phyloP scores from a whole-genome alignment of 2,329 filamentous ascomycete species.

The Endocalyx cinctus region DNA sequence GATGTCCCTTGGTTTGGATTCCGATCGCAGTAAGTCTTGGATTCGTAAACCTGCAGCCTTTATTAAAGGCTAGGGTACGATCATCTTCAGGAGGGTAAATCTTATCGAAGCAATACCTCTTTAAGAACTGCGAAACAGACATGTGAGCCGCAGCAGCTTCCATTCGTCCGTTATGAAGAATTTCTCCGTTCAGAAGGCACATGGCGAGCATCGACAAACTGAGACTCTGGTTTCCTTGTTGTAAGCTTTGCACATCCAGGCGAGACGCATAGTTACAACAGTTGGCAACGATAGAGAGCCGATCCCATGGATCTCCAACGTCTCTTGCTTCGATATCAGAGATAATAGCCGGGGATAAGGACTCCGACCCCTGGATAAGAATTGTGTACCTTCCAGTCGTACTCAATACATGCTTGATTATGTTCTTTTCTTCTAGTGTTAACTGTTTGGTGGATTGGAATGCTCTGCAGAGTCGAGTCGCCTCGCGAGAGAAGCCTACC shows the following conservation, averaged over 20 bases:
- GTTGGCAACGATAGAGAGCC: slow-evolving; percentile 26
- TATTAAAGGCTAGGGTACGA: slow-evolving; percentile 3
- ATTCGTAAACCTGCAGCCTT: slow-evolving; percentile 5
- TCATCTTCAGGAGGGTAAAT: slow-evolving; percentile 1
- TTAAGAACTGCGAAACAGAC: slow-evolving; percentile 1
- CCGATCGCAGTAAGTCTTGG: slow-evolving; percentile 1
- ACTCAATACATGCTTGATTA: slow-evolving; percentile 11
- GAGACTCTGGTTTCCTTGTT: slow-evolving; percentile 11
- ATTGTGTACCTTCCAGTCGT: slow-evolving; percentile 23
- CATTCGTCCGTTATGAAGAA: slow-evolving; percentile 13
- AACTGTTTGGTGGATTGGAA: slow-evolving; percentile 5
- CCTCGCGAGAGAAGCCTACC: slow-evolving; percentile 14
- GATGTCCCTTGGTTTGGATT: slow-evolving; percentile 3
- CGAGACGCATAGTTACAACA: slow-evolving; percentile 27
- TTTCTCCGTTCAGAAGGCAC: slow-evolving; percentile 28
- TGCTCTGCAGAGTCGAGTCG: slow-evolving; percentile 21
- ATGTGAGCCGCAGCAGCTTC: background rate
- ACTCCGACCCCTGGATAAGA: slow-evolving; percentile 12
- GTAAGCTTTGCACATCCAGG: slow-evolving; percentile 15
- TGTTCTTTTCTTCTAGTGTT: slow-evolving; percentile 3
- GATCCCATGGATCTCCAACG: slow-evolving; percentile 20
- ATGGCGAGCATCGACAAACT: slow-evolving; percentile 24
- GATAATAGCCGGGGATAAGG: slow-evolving; percentile 23
- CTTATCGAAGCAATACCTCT: too few relatives aligned
- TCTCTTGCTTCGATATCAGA: slow-evolving; percentile 18